A percentile compares a stretch with the other conserved stretches of the same genome.
Evolutionary conservation across 768 basidiomycete genomes (phyloP).

Genomic region (Russula emetica): DNA sequence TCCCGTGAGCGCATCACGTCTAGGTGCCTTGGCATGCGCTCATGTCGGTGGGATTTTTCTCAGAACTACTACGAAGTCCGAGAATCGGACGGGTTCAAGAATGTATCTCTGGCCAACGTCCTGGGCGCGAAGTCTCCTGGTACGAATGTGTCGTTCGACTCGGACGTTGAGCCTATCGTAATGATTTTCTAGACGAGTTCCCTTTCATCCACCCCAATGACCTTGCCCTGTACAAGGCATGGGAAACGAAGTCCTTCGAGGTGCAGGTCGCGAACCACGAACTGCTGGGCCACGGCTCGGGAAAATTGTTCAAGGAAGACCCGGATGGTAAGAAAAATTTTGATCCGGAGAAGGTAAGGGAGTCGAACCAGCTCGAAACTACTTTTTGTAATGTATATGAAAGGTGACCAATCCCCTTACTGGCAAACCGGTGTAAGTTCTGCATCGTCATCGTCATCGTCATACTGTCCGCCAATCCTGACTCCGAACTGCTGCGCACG

Average conservation of each 20-base stretch:
- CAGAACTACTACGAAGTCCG: constrained; percentile 83
- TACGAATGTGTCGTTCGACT: constrained; percentile 33
- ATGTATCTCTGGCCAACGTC: constrained; percentile 81
- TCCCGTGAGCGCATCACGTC: constrained; percentile 43
- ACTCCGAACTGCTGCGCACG: not conserved
- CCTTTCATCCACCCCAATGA: constrained; percentile 84
- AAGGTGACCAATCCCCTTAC: constrained; percentile 81
- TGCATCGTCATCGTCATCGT: not conserved
- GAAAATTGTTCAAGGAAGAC: constrained; percentile 76
- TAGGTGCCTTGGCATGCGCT: not conserved
- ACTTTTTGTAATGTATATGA: constrained; percentile 5
- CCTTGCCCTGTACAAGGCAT: constrained; percentile 64
- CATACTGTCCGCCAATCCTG: constrained; percentile 1
- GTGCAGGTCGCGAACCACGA: constrained; percentile 91
- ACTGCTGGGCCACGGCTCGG: constrained; percentile 79
- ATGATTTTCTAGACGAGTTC: constrained; percentile 43
- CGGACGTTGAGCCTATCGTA: not conserved
- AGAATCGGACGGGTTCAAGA: constrained; percentile 82
- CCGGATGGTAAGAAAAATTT: constrained; percentile 79
- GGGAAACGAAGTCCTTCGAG: constrained; percentile 78
- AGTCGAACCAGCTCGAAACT: not conserved
- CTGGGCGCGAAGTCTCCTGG: constrained; percentile 84
- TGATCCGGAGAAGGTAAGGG: constrained; percentile 54
- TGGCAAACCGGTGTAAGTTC: constrained; percentile 61
- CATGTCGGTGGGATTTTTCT: constrained; percentile 2